Evolutionary conservation across 345 rosid species (phyloP), one percentile per base, ranked within the genome.

Genomic region (Dimocarpus longan): DNA sequence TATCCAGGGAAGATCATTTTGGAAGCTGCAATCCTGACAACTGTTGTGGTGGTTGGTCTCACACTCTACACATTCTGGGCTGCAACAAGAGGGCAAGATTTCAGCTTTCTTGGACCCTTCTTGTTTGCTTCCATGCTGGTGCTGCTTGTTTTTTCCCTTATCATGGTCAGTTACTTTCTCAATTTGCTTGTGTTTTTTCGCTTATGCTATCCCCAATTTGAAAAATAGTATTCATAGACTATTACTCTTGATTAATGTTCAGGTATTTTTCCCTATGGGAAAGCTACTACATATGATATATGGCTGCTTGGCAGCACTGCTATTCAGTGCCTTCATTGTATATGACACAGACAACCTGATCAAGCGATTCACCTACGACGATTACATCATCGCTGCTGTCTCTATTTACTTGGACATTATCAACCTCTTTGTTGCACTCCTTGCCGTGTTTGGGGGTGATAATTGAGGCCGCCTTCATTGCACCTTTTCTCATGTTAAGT

Each of bases 1-100:
- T 32, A 32, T 32, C 1, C 37, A 91, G 94, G 93, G 52, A 88
- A 57, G 76, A 81, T 92, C 10, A 85, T 92, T 75, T 82, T 87
- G 57, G 92, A 91, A 78, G 87, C 94, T 21, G 91, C 73, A 22
- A 84, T 89, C 13, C 82, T 93, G 71, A 93, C 96, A 1, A 46
- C 77, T 1, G 90, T 79, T 22, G 87, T 88, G 81, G 88, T 92
- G 22, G 18, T 88, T 50, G 83, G 93, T 16, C 86, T 91, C 19
- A 93, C 98, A 9, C 65, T 88, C 1, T 92, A 90, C 84, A 92
- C 94, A n/a, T 90, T 88, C 84, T 90, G 91, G 98, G 95, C 91
- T 0, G 88, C 87, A 3, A 87, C 76, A 77, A 90, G 85, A 83
- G 93, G 93, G 43, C 75, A 85, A 24, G 95, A 92, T 75, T 92